Base-by-base conservation (phyloP, 2,329 filamentous ascomycete genomes). In the Mariannaea elegans region DNA sequence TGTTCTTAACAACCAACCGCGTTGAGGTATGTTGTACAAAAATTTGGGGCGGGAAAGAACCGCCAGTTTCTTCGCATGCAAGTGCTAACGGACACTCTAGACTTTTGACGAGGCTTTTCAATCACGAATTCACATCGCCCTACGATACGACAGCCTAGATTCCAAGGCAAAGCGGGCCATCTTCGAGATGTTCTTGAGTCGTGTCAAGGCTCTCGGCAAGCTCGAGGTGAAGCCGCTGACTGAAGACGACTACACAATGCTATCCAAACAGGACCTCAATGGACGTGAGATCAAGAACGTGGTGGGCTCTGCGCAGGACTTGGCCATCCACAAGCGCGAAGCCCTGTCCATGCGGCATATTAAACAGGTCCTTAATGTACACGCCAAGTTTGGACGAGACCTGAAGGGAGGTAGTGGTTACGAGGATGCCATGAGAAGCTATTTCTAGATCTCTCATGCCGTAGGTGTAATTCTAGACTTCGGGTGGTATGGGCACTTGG, bases 61-160 rank as follows among this genome's bases (percentile, higher is more conserved):
- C 27, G 13, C 29, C 3, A 3, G 38, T 31, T 2, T 19, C 42
- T 14, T 14, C 3, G 2, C 21, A 9, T 34, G 2, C n/a, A 16
- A 14, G 21, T 59, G 46, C 58, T 61, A 51, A 64, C 42, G 7
- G 16, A 14, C 41, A 9, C 34, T 27, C 8, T 56, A 89, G 79
- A 94, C 91, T 0, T 96, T 97, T 70, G 93, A 97, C 68, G 92
- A 95, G 62, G 93, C 93, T 1, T 97, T 97, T 81, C 91, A 95
- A 72, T 92, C 88, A 9, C 87, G 93, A 21, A 96, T 97, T 62
- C 92, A 97, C 74, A 89, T 97, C 68, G 91, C 92, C 0, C 81
- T 97, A 8, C 84, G 90, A 24, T 97, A 97, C 76, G 90, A 91
- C 36, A 87, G 90, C 47, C 82, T 97, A 8, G 88, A 87, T 36